Conservation (phyloP, 2,329 filamentous ascomycete species). For the Penicillium brasilianum region DNA sequence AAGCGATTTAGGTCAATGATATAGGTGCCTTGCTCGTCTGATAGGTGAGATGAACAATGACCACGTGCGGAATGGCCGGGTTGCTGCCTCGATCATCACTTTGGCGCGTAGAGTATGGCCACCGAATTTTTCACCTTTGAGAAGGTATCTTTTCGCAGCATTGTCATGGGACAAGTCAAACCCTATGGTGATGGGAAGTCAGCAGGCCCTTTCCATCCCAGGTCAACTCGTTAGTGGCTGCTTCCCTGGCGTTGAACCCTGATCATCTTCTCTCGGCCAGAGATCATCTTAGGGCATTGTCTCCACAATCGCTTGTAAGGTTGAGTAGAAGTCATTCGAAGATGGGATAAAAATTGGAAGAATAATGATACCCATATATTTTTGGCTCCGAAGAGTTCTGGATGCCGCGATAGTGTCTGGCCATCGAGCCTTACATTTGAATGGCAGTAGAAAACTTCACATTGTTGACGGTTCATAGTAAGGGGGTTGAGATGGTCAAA, state of each 20-base stretch:
- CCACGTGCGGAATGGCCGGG: neutral
- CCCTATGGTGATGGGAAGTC: neutral
- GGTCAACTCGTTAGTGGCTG: neutral
- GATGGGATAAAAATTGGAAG: neutral
- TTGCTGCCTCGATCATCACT: neutral
- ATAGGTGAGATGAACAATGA: constrained; percentile 7
- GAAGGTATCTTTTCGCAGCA: neutral
- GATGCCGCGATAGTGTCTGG: too few species aligned
- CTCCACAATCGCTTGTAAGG: neutral
- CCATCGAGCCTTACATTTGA: too few species aligned
- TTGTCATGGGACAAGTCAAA: neutral
- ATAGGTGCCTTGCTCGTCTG: neutral
- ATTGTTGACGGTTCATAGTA: too few species aligned
- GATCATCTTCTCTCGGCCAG: neutral
- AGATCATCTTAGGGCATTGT: neutral
- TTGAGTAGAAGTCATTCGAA: neutral
- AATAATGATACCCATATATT: neutral
- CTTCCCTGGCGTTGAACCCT: neutral
- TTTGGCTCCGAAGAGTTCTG: neutral
- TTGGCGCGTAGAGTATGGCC: neutral
- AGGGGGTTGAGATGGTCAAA: neutral
- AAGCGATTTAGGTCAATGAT: neutral
- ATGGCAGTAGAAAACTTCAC: too few species aligned
- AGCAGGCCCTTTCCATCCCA: neutral
- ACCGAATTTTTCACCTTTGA: neutral